These are phyloP conservation scores for Fistulifera pelliculosa DNA, from an alignment of 108 stramenopile species.

Conservation along the genomic window DNA sequence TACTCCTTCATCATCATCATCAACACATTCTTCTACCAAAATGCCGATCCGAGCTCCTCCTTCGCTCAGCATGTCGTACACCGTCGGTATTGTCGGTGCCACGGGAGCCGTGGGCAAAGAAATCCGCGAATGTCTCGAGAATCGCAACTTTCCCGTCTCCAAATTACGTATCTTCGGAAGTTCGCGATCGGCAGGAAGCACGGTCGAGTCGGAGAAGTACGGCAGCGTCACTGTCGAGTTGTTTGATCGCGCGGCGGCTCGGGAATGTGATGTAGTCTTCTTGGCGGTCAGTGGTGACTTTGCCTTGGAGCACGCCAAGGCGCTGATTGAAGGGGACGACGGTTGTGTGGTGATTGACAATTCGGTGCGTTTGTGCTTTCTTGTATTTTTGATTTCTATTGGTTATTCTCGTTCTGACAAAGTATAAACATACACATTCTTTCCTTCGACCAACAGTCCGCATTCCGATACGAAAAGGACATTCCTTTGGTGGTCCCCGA, in stretches of 20 bases:
- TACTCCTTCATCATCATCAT: too few species aligned
- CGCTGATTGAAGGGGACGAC: constrained; percentile 55
- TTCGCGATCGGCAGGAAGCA: constrained; percentile 75
- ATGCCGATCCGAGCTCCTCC: not conserved
- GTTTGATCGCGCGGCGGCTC: constrained; percentile 54
- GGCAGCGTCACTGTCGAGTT: constrained; percentile 83
- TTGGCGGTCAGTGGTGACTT: constrained; percentile 88
- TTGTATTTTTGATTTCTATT: not conserved
- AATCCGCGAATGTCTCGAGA: constrained; percentile 80
- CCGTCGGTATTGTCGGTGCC: constrained; percentile 94
- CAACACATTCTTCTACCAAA: too few species aligned
- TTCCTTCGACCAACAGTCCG: constrained; percentile 61
- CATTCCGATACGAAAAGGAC: constrained; percentile 85
- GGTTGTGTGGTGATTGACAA: constrained; percentile 83
- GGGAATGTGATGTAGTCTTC: constrained; percentile 86
- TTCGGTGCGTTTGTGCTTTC: constrained; percentile 32
- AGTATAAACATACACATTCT: constrained; percentile 1
- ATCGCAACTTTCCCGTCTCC: constrained; percentile 60
- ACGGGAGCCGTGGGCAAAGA: constrained; percentile 98
- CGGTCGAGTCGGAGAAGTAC: constrained; percentile 61
- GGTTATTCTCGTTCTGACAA: not conserved
- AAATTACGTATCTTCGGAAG: constrained; percentile 83
- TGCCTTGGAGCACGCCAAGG: constrained; percentile 68
- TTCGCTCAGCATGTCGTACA: constrained; percentile 19
- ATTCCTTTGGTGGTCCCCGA: constrained; percentile 95